phyloP scores from a whole-genome alignment of 106 monocot genomes.

The Amphibolis antarctica region DNA sequence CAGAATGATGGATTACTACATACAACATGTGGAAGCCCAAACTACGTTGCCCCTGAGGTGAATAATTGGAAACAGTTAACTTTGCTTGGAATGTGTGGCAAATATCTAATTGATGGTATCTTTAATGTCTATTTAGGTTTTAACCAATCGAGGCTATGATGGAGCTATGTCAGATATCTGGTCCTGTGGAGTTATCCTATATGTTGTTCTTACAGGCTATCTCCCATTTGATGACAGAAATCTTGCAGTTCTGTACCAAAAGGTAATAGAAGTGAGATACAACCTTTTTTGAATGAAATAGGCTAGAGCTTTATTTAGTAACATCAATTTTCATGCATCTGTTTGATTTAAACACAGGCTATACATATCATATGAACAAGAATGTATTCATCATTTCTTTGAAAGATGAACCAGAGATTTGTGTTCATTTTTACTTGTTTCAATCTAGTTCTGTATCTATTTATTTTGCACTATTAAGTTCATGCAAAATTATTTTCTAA shows the following conservation, averaged over 20 bases:
- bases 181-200: slow-evolving; percentile 95
- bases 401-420: not conserved
- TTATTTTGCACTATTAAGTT: not conserved
- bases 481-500: not conserved
- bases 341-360: too few relatives aligned
- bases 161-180: slow-evolving; percentile 83
- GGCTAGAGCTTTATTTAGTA: too few relatives aligned
- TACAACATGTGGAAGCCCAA: slow-evolving; percentile 96
- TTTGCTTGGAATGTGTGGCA: not conserved
- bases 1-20: slow-evolving; percentile 88
- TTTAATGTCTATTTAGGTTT: slow-evolving; percentile 32
- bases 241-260: slow-evolving; percentile 86
- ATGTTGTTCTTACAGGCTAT: slow-evolving; percentile 61
- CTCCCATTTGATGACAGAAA: slow-evolving; percentile 96
- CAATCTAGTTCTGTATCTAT: not conserved
- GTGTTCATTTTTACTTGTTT: not conserved
- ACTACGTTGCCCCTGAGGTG: slow-evolving; percentile 87
- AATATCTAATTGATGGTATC: not conserved
- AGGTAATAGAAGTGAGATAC: slow-evolving; percentile 33
- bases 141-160: slow-evolving; percentile 83
- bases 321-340: too few relatives aligned
- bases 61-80: not conserved
- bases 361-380: too few relatives aligned
- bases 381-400: not conserved
- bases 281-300: too few relatives aligned